Evolutionary conservation across 1,284 basidiomycete species (phyloP).

Genomic region (Bondarzewia mesenterica): DNA sequence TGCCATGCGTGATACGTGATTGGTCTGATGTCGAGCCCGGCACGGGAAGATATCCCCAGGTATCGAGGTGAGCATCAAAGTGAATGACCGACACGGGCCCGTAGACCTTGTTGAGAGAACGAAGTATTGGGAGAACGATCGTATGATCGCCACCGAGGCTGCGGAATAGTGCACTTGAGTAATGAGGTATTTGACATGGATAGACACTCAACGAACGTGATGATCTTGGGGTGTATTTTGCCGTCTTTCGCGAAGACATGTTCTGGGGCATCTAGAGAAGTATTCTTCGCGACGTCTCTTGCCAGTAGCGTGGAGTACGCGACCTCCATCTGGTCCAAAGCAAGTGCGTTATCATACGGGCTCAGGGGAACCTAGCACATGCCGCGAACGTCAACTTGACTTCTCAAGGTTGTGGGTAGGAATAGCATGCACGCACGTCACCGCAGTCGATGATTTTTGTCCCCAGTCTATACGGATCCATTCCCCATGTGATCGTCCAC

Average conservation of each 20-base stretch:
- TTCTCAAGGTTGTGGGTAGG: background rate
- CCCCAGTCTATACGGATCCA: constrained; percentile 53
- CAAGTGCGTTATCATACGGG: constrained; percentile 69
- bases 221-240: constrained; percentile 54
- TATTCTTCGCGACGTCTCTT: constrained; percentile 30
- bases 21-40: constrained; percentile 47
- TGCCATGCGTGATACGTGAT: constrained; percentile 66
- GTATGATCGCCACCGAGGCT: constrained; percentile 77
- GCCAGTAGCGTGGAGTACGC: constrained; percentile 64
- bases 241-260: constrained; percentile 40
- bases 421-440: constrained; percentile 39
- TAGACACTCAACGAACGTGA: constrained; percentile 35
- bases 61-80: constrained; percentile 73
- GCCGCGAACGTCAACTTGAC: background rate
- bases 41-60: constrained; percentile 43
- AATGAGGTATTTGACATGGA: constrained; percentile 1
- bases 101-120: constrained; percentile 63
- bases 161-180: background rate
- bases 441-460: constrained; percentile 72
- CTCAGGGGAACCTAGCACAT: constrained; percentile 58
- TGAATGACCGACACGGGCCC: constrained; percentile 76
- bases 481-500: constrained; percentile 63
- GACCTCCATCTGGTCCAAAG: constrained; percentile 72
- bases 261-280: constrained; percentile 17
- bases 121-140: constrained; percentile 70